phyloP scores from a whole-genome alignment of 1,139 yeast genomes.

The Blastobotrys proliferans region DNA sequence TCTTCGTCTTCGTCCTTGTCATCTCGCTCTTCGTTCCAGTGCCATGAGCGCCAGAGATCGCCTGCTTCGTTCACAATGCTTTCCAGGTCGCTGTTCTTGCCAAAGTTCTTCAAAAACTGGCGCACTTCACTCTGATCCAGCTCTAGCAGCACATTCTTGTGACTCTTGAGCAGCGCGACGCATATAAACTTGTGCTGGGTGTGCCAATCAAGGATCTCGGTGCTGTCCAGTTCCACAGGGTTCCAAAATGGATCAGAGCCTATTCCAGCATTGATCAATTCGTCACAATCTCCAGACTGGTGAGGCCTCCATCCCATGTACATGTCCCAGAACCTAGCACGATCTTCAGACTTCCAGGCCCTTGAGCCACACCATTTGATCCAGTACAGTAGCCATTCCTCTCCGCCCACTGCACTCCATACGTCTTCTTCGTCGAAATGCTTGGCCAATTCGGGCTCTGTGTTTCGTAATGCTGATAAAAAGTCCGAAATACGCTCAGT shows the following conservation, averaged over 20 bases:
- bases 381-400: constrained; percentile 96
- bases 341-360: constrained; percentile 74
- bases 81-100: constrained; percentile 53
- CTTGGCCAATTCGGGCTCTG: constrained; percentile 71
- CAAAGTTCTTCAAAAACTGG: constrained; percentile 62
- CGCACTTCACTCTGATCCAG: constrained; percentile 87
- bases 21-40: constrained; percentile 44
- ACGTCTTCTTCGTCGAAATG: constrained; percentile 81
- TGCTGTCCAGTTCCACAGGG: constrained; percentile 24
- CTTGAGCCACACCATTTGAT: constrained; percentile 87
- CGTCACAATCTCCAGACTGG: constrained; percentile 3
- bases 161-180: constrained; percentile 73
- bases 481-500: constrained; percentile 69
- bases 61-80: constrained; percentile 75
- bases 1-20: constrained; percentile 10
- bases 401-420: constrained; percentile 57
- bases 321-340: constrained; percentile 89
- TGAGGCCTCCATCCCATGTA: constrained; percentile 67
- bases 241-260: constrained; percentile 37
- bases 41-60: constrained; percentile 84
- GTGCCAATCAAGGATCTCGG: constrained; percentile 64
- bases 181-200: constrained; percentile 72
- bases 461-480: constrained; percentile 57
- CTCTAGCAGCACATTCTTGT: constrained; percentile 73
- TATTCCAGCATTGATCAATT: constrained; percentile 31